Conservation (phyloP, 805 yeast genomes). For the Kuraishia piskuri region DNA sequence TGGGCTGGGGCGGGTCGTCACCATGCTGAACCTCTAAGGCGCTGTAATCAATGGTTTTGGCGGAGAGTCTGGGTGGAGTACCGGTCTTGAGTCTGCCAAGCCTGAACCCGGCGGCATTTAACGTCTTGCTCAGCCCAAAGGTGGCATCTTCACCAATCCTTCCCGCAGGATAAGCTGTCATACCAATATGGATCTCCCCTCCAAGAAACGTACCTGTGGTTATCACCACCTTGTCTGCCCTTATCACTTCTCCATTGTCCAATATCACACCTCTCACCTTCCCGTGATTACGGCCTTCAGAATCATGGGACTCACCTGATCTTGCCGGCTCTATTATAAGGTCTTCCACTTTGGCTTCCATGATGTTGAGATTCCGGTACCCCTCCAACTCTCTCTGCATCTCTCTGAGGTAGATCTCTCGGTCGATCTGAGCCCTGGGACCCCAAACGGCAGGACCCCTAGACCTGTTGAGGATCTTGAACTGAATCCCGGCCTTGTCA, state of each 20-base stretch:
- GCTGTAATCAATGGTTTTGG: slow-evolving; percentile 59
- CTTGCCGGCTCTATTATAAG: slow-evolving; percentile 46
- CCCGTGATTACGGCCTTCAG: slow-evolving; percentile 34
- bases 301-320: slow-evolving; percentile 13
- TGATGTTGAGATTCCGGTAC: slow-evolving; percentile 48
- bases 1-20: slow-evolving; percentile 80
- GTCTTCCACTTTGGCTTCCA: slow-evolving; percentile 80
- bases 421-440: slow-evolving; percentile 92
- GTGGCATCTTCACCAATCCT: slow-evolving; percentile 91
- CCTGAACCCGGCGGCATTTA: slow-evolving; percentile 67
- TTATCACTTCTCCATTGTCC: slow-evolving; percentile 53
- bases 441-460: slow-evolving; percentile 98
- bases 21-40: slow-evolving; percentile 66
- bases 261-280: slow-evolving; percentile 64
- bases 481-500: slow-evolving; percentile 89
- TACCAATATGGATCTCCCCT: slow-evolving; percentile 91
- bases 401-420: slow-evolving; percentile 64
- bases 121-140: slow-evolving; percentile 76
- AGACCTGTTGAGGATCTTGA: slow-evolving; percentile 74
- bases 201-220: slow-evolving; percentile 95
- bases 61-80: slow-evolving; percentile 85
- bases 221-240: slow-evolving; percentile 64
- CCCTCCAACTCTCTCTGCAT: slow-evolving; percentile 63
- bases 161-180: slow-evolving; percentile 77
- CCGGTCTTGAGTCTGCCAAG: slow-evolving; percentile 94